Evolutionary conservation across 176 grass and related monocot species (phyloP), one percentile per base, ranked within the genome.

Genomic region (Oryza coarctata): DNA sequence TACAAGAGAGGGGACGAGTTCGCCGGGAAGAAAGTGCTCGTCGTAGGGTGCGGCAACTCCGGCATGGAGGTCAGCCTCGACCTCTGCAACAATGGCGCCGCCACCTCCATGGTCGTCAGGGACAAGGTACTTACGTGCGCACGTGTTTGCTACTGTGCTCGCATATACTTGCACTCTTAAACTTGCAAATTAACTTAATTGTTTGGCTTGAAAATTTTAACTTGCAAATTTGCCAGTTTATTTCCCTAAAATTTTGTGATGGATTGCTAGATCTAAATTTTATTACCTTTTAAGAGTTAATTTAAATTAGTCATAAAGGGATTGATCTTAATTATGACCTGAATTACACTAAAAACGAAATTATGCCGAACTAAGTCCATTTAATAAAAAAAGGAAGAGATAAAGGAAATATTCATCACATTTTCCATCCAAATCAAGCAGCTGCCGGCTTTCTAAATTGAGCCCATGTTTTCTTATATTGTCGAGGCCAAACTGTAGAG

Each of bases 51-150:
- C 40, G 95, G 95, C 39, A 98, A 98, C 81, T 98, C 95, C 12
- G 92, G 95, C 74, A 98, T 98, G 95, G 95, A 98, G 88, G 90
- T 98, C 33, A 88, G 90, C 90, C 86, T 97, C 58, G 95, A 97
- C 80, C 89, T 97, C 28, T 97, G 88, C 65, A 85, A 92, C 67
- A 97, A 93, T 87, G 92, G 86, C 9, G 95, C 88, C 50, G 72
- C 73, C 58, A 75, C 86, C 29, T 97, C 80, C 78, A 92, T 94
- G 90, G 95, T 92, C 29, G 90, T 97, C 58, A 94, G 92, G 84
- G 92, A 92, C 80, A 97, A 97, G 90, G 95, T 91, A 71, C 34
- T 30, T 35, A 7, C 62, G 22, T 68, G 74, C 39, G 50, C 7
- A 55, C 50, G 18, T 55, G 50, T 55, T 55, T 49, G 13, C 45